Evolutionary conservation across 257 asterid species (phyloP), one percentile per base, ranked within the genome.

Genomic region (Ophiorrhiza pumila): DNA sequence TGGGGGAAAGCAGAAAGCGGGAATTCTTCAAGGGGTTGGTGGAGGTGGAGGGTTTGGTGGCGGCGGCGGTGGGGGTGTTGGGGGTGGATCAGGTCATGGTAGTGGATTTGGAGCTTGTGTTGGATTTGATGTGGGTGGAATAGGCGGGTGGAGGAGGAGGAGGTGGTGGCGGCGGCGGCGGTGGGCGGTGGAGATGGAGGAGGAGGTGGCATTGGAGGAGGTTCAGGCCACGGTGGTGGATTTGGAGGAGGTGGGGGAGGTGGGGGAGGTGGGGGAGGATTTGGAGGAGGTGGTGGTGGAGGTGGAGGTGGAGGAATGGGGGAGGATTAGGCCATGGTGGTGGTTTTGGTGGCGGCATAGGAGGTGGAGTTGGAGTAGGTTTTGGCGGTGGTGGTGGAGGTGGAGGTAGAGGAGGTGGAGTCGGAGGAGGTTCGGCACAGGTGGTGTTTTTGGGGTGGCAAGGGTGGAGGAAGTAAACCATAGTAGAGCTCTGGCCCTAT

Each of bases 161-260:
- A 3, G 80, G 69, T 0, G 80, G 77, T 10, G 62, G 63, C 3
- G 78, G 77, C 1, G 53, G 74, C 10, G 73, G 77, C n/a, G 78
- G 78, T 0, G 71, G n/a, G n/a, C n/a, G n/a, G 74, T 0, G 74
- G 78, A 17, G 78, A 71, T 5, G 35, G 71, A 6, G 75, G n/a
- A n/a, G n/a, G 75, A 4, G 68, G 72, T 20, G 82, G 82, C 7
- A 23, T 43, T 22, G 78, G 72, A 11, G 67, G 76, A 4, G 81
- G 78, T 15, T 50, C 58, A 17, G 81, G n/a, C n/a, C n/a, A n/a
- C n/a, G n/a, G 77, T 6, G 62, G 65, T 20, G 80, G 80, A 8
- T 58, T 68, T 5, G 82, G 82, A 23, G 78, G 75, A 27, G 81
- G 81, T 22, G 71, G 46, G n/a, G n/a, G n/a, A 8, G 78, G 78